Evolutionary conservation across 495 filamentous ascomycete species (phyloP).

Genomic region (Aspergillus incahuasiensis): DNA sequence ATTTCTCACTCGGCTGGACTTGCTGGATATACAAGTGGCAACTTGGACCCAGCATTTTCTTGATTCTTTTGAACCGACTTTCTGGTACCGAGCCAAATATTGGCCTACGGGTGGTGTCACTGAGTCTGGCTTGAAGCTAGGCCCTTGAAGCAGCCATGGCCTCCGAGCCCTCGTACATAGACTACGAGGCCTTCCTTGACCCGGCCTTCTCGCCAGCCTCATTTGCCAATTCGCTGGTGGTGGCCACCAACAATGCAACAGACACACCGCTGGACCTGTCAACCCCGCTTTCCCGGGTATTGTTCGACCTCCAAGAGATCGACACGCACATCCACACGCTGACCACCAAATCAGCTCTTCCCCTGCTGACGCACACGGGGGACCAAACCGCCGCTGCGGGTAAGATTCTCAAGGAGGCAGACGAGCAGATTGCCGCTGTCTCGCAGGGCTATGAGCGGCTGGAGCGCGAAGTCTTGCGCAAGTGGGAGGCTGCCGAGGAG

Average conservation of each 20-base stretch:
- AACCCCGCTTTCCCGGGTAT: conserved; percentile 85
- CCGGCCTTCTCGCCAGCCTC: conserved; percentile 71
- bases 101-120: not conserved
- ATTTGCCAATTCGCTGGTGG: conserved; percentile 86
- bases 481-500: conserved; percentile 76
- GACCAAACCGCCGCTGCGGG: conserved; percentile 63
- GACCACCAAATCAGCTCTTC: conserved; percentile 77
- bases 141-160: conserved; percentile 21
- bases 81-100: not conserved
- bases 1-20: not conserved
- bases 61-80: not conserved
- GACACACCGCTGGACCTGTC: conserved; percentile 89
- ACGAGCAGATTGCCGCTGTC: conserved; percentile 69
- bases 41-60: conserved; percentile 6
- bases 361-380: conserved; percentile 74
- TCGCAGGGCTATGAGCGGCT: conserved; percentile 80
- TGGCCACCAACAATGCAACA: conserved; percentile 83
- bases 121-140: not conserved
- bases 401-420: conserved; percentile 65
- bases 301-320: conserved; percentile 96
- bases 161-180: conserved; percentile 76
- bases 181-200: conserved; percentile 89
- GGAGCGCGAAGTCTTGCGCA: conserved; percentile 73
- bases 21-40: conserved; percentile 4
- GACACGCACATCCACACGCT: conserved; percentile 91